Conservation (phyloP, 176 grass and related monocot genomes). For the Saccharum spontaneum region DNA sequence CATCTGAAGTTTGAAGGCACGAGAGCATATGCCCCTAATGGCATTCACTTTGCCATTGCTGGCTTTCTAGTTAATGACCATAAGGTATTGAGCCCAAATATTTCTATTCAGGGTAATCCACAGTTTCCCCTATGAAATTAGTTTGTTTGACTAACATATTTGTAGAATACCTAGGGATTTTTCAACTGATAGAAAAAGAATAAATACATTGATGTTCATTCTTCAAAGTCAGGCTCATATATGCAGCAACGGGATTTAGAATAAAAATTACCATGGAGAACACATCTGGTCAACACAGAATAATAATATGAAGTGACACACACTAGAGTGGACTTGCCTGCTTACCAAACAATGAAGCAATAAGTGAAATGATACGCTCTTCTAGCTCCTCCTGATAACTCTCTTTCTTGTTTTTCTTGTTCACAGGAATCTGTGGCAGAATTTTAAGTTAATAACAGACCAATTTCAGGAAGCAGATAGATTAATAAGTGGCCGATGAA, state of each 20-base stretch:
- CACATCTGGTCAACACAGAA: not conserved
- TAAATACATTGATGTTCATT: not conserved
- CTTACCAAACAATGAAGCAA: slow-evolving; percentile 99
- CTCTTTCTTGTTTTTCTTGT: slow-evolving; percentile 89
- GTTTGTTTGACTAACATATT: not conserved
- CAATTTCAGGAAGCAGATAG: not conserved
- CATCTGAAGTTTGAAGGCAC: not conserved
- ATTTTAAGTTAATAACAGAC: not conserved
- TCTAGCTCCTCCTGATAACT: slow-evolving; percentile 90
- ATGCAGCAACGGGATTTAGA: not conserved
- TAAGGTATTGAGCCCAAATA: not conserved
- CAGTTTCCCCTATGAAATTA: not conserved
- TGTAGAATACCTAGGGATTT: not conserved
- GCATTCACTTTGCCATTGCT: not conserved
- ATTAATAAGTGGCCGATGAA: not conserved
- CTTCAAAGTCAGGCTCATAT: not conserved
- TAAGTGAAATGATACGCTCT: slow-evolving; percentile 85
- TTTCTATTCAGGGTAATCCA: not conserved
- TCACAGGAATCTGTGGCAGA: slow-evolving; percentile 60
- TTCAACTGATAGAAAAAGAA: not conserved
- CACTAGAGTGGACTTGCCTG: slow-evolving; percentile 39
- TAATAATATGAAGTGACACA: not conserved
- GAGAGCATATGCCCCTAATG: not conserved
- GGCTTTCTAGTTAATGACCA: not conserved
- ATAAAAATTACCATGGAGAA: not conserved